Base-by-base conservation (phyloP, 2,329 filamentous ascomycete species). In the Beauveria brongniartii region DNA sequence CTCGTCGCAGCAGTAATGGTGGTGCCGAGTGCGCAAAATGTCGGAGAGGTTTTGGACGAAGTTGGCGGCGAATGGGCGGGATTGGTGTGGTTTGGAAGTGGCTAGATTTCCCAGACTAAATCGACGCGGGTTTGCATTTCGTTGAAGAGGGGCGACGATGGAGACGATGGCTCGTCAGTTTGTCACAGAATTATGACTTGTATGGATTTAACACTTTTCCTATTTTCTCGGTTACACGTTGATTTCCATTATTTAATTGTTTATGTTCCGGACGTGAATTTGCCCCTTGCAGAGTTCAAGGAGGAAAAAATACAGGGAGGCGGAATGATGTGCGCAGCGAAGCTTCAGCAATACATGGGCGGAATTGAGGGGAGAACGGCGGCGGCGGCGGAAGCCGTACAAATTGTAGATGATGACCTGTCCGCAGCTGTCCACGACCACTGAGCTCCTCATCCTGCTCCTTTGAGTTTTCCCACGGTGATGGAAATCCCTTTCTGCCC, bases 91-190 rank as follows among this genome's bases (percentile, higher is more conserved):
- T 34, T 46, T 55, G 12, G 58, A 12, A 20, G 41, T 34, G 26
- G 58, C 50, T 60, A 41, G 58, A 40, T 48, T 40, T 43, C 24
- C 37, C n/a, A 40, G 7, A 41, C 30, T 51, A 51, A 41, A 34
- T 56, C 30, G 44, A 48, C 44, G 55, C 34, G 57, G 26, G 47
- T 34, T 59, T 37, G 47, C 56, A 59, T 59, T 51, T 59, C 57
- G 48, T 18, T 24, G 55, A 30, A 43, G 47, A 44, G 34, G 28
- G 48, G 48, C 18, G 24, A 50, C 14, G 16, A n/a, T 20, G 47
- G 40, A 47, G 26, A 14, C 41, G 16, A 10, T 3, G 22, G 52
- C 16, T 22, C 9, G 52, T 44, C 43, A 16, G 28, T 30, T 26
- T 43, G 52, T 43, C 37, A 16, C 37, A 55, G 37, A 43, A 16